Base-by-base conservation (phyloP, 1,139 yeast genomes). In the Pichia sp. region DNA sequence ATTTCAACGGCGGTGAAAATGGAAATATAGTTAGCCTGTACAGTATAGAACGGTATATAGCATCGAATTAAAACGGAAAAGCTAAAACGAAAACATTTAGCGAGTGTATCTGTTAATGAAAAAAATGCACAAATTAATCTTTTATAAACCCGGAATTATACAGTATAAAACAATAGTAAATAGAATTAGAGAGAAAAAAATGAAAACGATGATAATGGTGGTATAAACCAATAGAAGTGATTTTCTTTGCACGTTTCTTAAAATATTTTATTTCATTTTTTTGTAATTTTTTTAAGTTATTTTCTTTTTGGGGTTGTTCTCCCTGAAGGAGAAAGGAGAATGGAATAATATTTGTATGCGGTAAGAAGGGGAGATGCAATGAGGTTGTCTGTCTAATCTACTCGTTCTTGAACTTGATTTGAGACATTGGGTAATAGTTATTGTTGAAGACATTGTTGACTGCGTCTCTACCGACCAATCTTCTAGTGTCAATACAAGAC, bases 401-500 rank as follows among this genome's bases (percentile, higher is more conserved):
- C 26, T 56, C 62, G 45, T 59, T 55, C 30, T 58, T 59, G 52
- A 59, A 59, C 42, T 51, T 45, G 32, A 59, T 54, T 48, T 55
- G 51, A n/a, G 57, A 54, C 57, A 58, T 56, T 49, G 62, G 57
- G 38, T 51, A 58, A 38, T 59, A 59, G 54, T 59, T 59, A 19
- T 36, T 50, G 42, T 53, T 51, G 51, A 31, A 59, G n/a, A 58
- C 45, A 13, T 57, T 49, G 31, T 59, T 59, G 47, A 49, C 67
- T 3, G 85, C 79, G 15, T 74, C 76, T 54, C 70, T 63, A 40
- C 69, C 68, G 15, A 71, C 62, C 52, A 75, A 62, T 38, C 72
- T 64, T 42, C 72, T 66, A 13, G 75, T 57, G 49, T 67, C 69
- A 46, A 67, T 55, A 16, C 56, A 63, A 15, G 57, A 58, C 26